Evolutionary conservation across 176 grass and related monocot species (phyloP), one percentile per base, ranked within the genome.

Genomic region (Phragmites australis): DNA sequence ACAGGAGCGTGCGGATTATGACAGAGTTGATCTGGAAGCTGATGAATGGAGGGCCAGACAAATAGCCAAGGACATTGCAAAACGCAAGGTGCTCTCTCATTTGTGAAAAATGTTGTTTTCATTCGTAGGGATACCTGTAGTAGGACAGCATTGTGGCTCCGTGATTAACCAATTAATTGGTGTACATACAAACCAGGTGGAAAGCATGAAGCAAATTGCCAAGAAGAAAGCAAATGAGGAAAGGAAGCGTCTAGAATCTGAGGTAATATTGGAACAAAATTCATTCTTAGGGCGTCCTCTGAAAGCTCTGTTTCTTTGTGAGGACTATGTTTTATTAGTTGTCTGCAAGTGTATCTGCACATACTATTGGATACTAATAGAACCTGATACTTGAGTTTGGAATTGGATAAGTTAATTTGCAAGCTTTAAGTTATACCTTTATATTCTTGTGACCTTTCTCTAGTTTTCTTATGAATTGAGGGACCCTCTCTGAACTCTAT

Each of bases 31-130:
- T 71, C 83, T 86, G 70, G 92, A 92, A 50, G 90, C 92, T 52
- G 96, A 99, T 91, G 92, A 99, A 75, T 99, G 96, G 92, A 91
- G 90, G 68, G 84, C 88, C 72, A 92, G 87, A 74, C 86, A 95
- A 84, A 95, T 95, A 73, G 90, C 90, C 34, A 95, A 95, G 82
- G 92, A 93, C 79, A 95, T 95, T 49, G 88, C 92, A 14, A 87
- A 83, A 62, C 77, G 84, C 47, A 97, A 93, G 88, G 94, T 97
- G 56, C 68, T n/a, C 50, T 45, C 65, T 84, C 25, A 30, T n/a
- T n/a, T n/a, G n/a, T n/a, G n/a, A n/a, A n/a, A n/a, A 37, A 39
- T 72, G 19, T 56, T 81, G 18, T 80, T 80, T 80, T 74, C 21
- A 26, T 78, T 74, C 1, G 19, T 61, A 37, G 54, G 65, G 9